phyloP scores from a whole-genome alignment of 2,329 filamentous ascomycete genomes.

The Trichoderma brevicompactum region DNA sequence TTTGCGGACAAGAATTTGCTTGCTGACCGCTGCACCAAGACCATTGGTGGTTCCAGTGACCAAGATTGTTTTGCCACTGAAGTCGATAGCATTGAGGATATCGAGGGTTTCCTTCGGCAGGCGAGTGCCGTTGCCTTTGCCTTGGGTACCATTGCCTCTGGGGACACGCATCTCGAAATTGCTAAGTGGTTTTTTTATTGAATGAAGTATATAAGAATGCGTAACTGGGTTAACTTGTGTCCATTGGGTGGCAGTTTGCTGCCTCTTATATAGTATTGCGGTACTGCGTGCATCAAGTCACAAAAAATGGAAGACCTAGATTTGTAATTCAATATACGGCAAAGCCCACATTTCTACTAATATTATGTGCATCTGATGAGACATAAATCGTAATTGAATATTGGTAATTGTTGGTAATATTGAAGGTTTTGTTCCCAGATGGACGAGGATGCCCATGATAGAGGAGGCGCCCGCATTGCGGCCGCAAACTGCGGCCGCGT shows the following conservation, averaged over 20 bases:
- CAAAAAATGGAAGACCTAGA: no score
- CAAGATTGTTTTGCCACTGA: constrained; percentile 4
- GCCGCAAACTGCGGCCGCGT: not conserved
- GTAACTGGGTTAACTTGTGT: not conserved
- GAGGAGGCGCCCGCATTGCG: not conserved
- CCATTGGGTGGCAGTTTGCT: not conserved
- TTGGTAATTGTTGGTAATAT: not conserved
- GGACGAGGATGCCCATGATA: not conserved
- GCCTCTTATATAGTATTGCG: not conserved
- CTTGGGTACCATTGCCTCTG: constrained; percentile 8
- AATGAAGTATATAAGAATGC: not conserved
- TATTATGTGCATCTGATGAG: no score
- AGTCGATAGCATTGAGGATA: not conserved
- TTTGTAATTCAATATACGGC: no score
- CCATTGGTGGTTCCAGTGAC: constrained; percentile 8
- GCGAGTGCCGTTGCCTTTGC: constrained; percentile 3
- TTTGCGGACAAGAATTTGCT: constrained; percentile 1
- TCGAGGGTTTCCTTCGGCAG: constrained; percentile 1
- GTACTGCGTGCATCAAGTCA: no score
- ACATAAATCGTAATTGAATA: not conserved
- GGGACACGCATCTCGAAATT: not conserved
- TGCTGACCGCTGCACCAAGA: constrained; percentile 2
- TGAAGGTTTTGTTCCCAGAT: not conserved
- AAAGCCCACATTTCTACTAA: no score
- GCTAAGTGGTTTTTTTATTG: not conserved